These are phyloP conservation scores for Theobroma cacao DNA, from an alignment of 345 rosid genomes.

Conservation along the genomic window DNA sequence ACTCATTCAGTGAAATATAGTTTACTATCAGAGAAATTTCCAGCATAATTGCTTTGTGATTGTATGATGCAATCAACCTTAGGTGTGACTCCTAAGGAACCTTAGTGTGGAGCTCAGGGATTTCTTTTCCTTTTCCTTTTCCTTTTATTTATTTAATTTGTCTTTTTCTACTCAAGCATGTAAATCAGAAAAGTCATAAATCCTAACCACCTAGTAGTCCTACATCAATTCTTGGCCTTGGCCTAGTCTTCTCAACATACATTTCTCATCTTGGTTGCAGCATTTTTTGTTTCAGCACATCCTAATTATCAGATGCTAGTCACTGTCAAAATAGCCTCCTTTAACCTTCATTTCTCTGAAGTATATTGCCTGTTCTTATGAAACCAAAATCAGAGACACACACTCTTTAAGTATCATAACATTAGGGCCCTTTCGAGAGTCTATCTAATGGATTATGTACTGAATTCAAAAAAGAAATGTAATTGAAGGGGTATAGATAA, in stretches of 20 bases:
- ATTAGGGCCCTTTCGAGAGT: background rate
- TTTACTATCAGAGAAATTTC: background rate
- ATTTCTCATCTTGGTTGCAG: background rate
- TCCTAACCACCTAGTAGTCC: background rate
- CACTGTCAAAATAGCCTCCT: background rate
- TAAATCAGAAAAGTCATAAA: constrained; percentile 1
- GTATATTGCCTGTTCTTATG: background rate
- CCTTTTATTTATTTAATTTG: background rate
- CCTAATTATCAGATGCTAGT: background rate
- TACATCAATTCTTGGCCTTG: background rate
- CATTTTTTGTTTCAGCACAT: background rate
- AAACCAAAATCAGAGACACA: background rate
- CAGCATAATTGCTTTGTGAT: background rate
- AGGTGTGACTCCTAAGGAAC: background rate
- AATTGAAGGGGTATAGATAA: background rate
- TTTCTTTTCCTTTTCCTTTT: background rate
- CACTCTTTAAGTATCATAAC: background rate
- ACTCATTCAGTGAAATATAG: background rate
- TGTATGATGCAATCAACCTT: background rate
- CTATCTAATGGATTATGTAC: background rate
- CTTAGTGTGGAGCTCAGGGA: background rate
- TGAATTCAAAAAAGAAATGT: background rate
- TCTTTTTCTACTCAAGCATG: background rate
- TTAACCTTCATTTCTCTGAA: background rate
- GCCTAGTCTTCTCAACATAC: background rate